Evolutionary conservation across 352 stramenopile genomes (phyloP), one percentile per base, ranked within the genome.

Genomic region (Phytophthora multivora): DNA sequence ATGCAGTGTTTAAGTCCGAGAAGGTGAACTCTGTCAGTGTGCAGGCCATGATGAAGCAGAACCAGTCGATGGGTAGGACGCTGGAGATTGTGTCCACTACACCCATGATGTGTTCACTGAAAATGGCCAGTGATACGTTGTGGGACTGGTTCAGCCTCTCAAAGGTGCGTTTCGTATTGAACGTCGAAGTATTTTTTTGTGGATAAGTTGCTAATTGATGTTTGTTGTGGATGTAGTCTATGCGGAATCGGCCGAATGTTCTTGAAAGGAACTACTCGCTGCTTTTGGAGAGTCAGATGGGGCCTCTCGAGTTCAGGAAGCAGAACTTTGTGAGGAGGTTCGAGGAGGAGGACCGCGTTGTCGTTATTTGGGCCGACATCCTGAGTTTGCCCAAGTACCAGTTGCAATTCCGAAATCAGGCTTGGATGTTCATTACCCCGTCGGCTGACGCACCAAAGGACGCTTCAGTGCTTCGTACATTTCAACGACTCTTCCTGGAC

Each of bases 281-380:
- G n/a, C 30, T 54, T 28, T 13, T 75, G 36, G 49, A 61, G 6
- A 70, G 59, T 57, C 16, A 25, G 1, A 51, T 69, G 9, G 55
- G 67, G 2, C 43, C 36, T 5, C 19, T 75, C 2, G 55, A 55
- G n/a, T 43, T 75, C 25, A 62, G 39, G 21, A 69, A 69, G 10
- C 47, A 72, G 36, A 69, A 75, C n/a, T 64, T 69, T 25, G 28
- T 69, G 16, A 56, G 61, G 23, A 68, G 57, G 36, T 71, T 45
- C 35, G 61, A 71, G 16, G 66, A 75, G 31, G 8, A 28, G 2
- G 56, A 64, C 30, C 66, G 66, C 9, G 33, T 71, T 10, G 61
- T 75, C 18, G 39, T 75, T n/a, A 30, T 75, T 28, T 60, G 61
- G 28, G 41, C 51, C 2, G 51, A 75, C 30, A 46, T 52, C 4